Base-by-base conservation (phyloP, 2,329 filamentous ascomycete species). In the Bipolaris zeicola region DNA sequence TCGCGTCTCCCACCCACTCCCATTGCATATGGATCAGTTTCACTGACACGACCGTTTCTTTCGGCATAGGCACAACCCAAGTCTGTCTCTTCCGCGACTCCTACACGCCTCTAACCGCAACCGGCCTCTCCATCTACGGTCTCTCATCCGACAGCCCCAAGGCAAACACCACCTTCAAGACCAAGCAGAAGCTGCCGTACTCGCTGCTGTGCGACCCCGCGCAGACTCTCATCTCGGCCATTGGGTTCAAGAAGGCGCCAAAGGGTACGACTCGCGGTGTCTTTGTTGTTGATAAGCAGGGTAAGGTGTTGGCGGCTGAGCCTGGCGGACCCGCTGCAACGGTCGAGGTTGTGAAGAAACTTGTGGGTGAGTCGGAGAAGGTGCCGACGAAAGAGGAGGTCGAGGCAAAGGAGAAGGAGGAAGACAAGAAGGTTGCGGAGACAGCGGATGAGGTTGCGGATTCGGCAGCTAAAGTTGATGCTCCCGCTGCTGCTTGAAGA, bases 41-140 rank as follows among this genome's bases (percentile, higher is more conserved):
- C 26, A 49, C 64, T 71, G 22, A 72, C 54, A 39, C n/a, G 22
- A 31, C 10, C 1, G 28, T 11, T 16, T 26, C 37, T 20, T 20
- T 42, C 24, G 13, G 22, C 22, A 26, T 45, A 96, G 93, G 94
- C 83, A 98, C 92, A 54, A 95, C 84, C 57, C 95, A 99, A 83
- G 95, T 85, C 61, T 97, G 93, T 79, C 82, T 94, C 66, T 98
- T 99, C 84, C 89, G 95, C 71, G 93, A 98, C 82, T 83, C 87
- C 22, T 91, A 96, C 79, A 80, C 83, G 44, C 81, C 88, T 48
- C 84, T 98, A 52, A 94, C 89, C 10, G 84, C 87, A 26, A 89
- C 86, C 52, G 94, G 94, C 7, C 86, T 96, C 58, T 84, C 88
- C 72, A 92, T 99, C 79, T 98, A 91, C 76, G 95, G 95, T 53